Base-by-base conservation (phyloP, 2,329 filamentous ascomycete genomes). In the Capronia epimyces region DNA sequence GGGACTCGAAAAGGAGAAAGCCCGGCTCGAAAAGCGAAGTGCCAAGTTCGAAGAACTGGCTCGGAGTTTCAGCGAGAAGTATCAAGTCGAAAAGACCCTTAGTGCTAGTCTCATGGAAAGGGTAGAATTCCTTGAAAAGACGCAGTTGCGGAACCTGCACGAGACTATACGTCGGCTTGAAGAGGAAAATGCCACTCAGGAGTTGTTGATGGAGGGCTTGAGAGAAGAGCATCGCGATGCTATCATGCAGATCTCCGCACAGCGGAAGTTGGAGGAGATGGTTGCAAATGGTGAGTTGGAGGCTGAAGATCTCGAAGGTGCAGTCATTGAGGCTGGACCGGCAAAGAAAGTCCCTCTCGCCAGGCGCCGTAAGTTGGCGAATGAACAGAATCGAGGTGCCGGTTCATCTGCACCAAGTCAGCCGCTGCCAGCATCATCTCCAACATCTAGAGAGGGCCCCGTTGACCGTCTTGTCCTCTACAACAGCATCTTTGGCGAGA, bases 41-140 rank as follows among this genome's bases (percentile, higher is more conserved):
- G 75, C 78, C 46, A 89, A 87, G 64, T 84, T 87, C 32, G 81
- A 87, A 46, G 79, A 83, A 34, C 76, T 96, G 61, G 87, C 90
- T 0, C 78, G 89, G 15, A 84, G 76, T 37, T 73, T 97, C 55
- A 79, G 86, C 48, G 84, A 84, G 63, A 81, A 87, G 57, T 81
- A 88, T 50, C 83, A 86, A 52, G 91, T 96, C 67, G 91, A 97
- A 70, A 93, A 95, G 69, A 79, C 82, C 13, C 82, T 97, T 46
- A 87, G 83, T 46, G 83, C 89, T 59, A 86, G 86, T 2, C 72
- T 98, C 55, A 79, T 96, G 78, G 77, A 84, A 66, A 77, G 87
- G n/a, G 62, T 97, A 57, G 80, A 83, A 57, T 83, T 87, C 58
- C 68, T 88, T 15, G 74, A 78, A 36, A 74, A 51, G 18, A 53